Base-by-base conservation (phyloP, 208 protist genomes). In the Trypanosoma avium region DNA sequence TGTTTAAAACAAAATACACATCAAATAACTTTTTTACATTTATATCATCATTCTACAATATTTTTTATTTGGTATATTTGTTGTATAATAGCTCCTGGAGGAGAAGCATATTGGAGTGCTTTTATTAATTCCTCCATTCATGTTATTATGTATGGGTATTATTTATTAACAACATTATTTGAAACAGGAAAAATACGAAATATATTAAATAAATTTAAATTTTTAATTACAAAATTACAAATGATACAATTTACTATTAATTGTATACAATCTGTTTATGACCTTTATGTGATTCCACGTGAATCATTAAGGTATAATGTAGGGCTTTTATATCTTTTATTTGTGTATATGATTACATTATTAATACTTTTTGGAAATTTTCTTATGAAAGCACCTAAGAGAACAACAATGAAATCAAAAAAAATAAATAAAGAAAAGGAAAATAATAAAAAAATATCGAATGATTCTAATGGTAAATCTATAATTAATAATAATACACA, bases 141-240 rank as follows among this genome's bases (percentile, higher is more conserved):
- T 59, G 82, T 93, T 17, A 61, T 89, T 52, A 93, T 93, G 87
- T 93, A 91, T 72, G 74, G 76, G 38, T 91, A 93, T 79, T 90
- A 93, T 69, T 90, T 93, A 45, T 50, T 84, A 19, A 89, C 85
- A 4, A 61, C 84, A 17, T 42, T 88, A 0, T 91, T 91, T 50
- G 70, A 73, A 12, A 65, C 67, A 2, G 84, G 84, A 24, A 26
- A 40, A 19, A 52, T 91, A 26, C 84, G 84, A 42, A 67, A 72
- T 43, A 63, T 84, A 40, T 66, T 91, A 40, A 81, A 73, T 70
- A 75, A 70, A 43, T 83, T 86, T 57, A 90, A 90, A 69, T 90
- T 90, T 64, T 53, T 85, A 62, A 90, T 90, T 61, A 90, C 84
- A 19, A 87, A 90, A 72, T 77, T 73, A 8, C 84, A 90, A 60